These are phyloP conservation scores for Kazachstania bromeliacearum DNA, from an alignment of 805 yeast genomes.

Conservation along the genomic window DNA sequence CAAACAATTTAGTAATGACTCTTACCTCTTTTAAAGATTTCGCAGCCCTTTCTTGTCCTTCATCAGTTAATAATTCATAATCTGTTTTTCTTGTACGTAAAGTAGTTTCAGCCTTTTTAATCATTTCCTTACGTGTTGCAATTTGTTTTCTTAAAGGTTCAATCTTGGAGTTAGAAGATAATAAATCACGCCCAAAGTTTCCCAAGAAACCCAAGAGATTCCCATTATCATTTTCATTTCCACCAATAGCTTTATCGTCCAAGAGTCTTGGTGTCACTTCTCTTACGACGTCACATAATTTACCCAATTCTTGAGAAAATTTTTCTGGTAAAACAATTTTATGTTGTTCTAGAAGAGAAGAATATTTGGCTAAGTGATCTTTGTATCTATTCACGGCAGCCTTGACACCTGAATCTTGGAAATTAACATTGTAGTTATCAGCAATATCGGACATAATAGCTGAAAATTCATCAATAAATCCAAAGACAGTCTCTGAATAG, in stretches of 20 bases:
- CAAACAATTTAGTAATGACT: conserved; percentile 8
- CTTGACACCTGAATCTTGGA: conserved; percentile 66
- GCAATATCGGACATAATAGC: conserved; percentile 36
- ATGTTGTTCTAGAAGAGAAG: conserved; percentile 1
- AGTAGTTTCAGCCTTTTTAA: not conserved
- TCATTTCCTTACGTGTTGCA: conserved; percentile 4
- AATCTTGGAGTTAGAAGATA: conserved; percentile 1
- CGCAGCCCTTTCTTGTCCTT: conserved; percentile 1
- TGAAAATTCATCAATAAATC: conserved; percentile 32
- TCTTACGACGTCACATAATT: conserved; percentile 10
- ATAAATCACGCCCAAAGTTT: not conserved
- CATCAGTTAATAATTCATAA: conserved; percentile 1
- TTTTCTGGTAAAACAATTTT: conserved; percentile 9
- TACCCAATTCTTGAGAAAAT: conserved; percentile 9
- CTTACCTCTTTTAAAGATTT: not conserved
- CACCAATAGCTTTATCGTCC: conserved; percentile 3
- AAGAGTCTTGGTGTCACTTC: conserved; percentile 12
- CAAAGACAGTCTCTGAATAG: conserved; percentile 11
- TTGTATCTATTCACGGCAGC: conserved; percentile 41
- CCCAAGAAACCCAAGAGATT: not conserved
- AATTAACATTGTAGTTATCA: conserved; percentile 60
- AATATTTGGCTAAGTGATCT: conserved; percentile 16
- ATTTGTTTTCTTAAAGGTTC: conserved; percentile 10
- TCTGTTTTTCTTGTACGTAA: conserved; percentile 4
- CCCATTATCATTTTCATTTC: not conserved